phyloP scores from a whole-genome alignment of 768 basidiomycete species.

The Tephrocybe sp. region DNA sequence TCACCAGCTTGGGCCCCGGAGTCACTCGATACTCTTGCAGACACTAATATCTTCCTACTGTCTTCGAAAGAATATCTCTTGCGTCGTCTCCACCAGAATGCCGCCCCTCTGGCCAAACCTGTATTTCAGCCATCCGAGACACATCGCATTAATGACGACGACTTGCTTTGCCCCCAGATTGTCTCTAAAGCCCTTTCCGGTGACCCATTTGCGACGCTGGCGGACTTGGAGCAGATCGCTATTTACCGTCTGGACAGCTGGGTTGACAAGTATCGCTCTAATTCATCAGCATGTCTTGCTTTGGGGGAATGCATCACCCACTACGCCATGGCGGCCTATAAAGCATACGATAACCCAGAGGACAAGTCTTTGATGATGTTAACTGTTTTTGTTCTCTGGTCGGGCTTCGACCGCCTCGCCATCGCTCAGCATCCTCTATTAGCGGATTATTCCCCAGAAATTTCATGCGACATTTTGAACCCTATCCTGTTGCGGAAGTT shows the following conservation, averaged over 20 bases:
- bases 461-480: slow-evolving; percentile 35
- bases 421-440: slow-evolving; percentile 35
- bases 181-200: slow-evolving; percentile 2
- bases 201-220: slow-evolving; percentile 21
- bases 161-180: background rate
- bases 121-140: slow-evolving; percentile 17
- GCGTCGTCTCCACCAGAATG: slow-evolving; percentile 8
- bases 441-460: slow-evolving; percentile 41
- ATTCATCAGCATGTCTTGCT: slow-evolving; percentile 14
- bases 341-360: slow-evolving; percentile 35
- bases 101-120: background rate
- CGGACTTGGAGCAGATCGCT: slow-evolving; percentile 35
- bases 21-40: slow-evolving; percentile 23
- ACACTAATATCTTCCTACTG: slow-evolving; percentile 30
- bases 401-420: slow-evolving; percentile 38
- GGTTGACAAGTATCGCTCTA: slow-evolving; percentile 19
- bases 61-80: slow-evolving; percentile 26
- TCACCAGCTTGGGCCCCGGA: slow-evolving; percentile 23
- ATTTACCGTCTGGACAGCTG: slow-evolving; percentile 28
- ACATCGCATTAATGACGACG: slow-evolving; percentile 16
- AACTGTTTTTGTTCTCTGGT: slow-evolving; percentile 46
- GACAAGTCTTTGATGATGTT: slow-evolving; percentile 41
- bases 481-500: slow-evolving; percentile 36
- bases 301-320: slow-evolving; percentile 24
- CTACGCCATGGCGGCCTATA: slow-evolving; percentile 24